Evolutionary conservation across 2,329 filamentous ascomycete genomes (phyloP).

Genomic region (Pseudogymnoascus sp.): DNA sequence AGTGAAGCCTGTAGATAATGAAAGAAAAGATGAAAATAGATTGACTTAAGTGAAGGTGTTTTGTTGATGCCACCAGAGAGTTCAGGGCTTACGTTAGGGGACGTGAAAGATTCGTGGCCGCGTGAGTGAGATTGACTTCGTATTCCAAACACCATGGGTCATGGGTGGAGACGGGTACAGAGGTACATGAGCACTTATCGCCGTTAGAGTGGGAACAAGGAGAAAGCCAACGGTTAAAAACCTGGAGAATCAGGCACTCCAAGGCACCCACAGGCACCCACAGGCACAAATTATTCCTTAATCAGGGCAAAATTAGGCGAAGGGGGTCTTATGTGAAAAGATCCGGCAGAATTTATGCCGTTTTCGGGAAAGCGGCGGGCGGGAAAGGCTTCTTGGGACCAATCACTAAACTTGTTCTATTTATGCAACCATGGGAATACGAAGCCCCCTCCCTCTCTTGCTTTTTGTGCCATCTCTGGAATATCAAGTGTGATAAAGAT

Average conservation of each 20-base stretch:
- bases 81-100: neutral
- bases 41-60: neutral
- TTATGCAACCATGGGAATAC: slow-evolving; percentile 3
- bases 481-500: neutral
- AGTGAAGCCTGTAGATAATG: neutral
- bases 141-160: slow-evolving; percentile 4
- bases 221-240: neutral
- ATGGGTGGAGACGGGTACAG: neutral
- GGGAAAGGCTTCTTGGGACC: neutral
- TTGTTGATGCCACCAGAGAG: neutral
- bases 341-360: neutral
- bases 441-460: neutral
- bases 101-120: slow-evolving; percentile 4
- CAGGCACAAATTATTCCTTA: neutral
- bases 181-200: neutral
- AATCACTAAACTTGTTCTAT: slow-evolving; percentile 3
- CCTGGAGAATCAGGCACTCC: neutral
- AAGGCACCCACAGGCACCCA: too few species aligned
- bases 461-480: neutral
- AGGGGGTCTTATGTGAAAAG: neutral
- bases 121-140: slow-evolving; percentile 1
- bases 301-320: neutral
- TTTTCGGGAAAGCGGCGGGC: neutral
- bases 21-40: neutral
- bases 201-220: neutral